phyloP scores from a whole-genome alignment of 345 rosid genomes.

The Eucalyptus tenuipes region DNA sequence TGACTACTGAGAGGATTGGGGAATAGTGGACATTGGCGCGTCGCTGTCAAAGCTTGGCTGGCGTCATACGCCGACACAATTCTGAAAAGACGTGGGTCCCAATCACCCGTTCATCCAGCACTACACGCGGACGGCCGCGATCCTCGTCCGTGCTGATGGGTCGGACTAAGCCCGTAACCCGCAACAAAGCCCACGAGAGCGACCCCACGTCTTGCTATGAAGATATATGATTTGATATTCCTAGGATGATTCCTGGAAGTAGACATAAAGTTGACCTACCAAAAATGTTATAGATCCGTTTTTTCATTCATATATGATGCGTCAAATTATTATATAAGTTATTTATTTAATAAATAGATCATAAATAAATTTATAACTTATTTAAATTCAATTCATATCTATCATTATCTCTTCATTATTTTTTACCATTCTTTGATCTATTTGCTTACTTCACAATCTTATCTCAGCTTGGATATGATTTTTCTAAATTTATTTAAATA shows the following conservation, averaged over 20 bases:
- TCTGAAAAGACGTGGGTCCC: neutral
- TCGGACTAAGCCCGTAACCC: neutral
- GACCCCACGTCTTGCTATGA: neutral
- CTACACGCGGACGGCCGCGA: neutral
- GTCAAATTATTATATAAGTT: too few relatives aligned
- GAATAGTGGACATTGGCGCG: neutral
- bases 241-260: neutral
- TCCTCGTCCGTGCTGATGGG: neutral
- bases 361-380: too few relatives aligned
- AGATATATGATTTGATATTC: neutral
- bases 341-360: too few relatives aligned
- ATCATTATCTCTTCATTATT: fast-evolving
- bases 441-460: too few relatives aligned
- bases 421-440: fast-evolving
- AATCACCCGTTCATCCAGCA: neutral
- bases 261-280: too few relatives aligned
- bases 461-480: fast-evolving
- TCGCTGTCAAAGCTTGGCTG: constrained; percentile 4
- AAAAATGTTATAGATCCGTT: too few relatives aligned
- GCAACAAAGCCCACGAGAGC: neutral
- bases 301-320: too few relatives aligned
- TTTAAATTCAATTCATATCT: fast-evolving
- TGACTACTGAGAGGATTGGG: neutral
- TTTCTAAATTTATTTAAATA: too few relatives aligned
- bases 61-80: constrained; percentile 16